These are phyloP conservation scores for Galerina sulciceps DNA, from an alignment of 768 basidiomycete genomes.

Conservation along the genomic window DNA sequence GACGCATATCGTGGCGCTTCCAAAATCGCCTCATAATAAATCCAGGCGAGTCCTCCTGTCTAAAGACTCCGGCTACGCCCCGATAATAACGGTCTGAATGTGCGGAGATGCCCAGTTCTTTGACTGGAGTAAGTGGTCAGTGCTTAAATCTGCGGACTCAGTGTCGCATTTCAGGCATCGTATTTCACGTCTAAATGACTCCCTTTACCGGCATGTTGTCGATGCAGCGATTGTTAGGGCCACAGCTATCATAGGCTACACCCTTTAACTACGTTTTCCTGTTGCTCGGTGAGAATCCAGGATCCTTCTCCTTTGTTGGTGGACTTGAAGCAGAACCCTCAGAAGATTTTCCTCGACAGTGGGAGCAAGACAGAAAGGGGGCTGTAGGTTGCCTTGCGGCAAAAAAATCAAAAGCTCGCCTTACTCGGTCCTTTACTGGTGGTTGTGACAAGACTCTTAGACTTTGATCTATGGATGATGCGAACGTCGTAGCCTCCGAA, in stretches of 20 bases:
- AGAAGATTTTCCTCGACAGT: constrained; percentile 15
- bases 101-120: constrained; percentile 49
- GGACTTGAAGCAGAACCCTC: constrained; percentile 34
- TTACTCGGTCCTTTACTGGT: constrained; percentile 48
- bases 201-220: constrained; percentile 42
- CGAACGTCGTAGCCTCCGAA: constrained; percentile 17
- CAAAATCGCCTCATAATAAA: constrained; percentile 27
- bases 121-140: constrained; percentile 31
- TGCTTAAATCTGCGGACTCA: neutral
- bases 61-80: constrained; percentile 25
- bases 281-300: constrained; percentile 13
- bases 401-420: constrained; percentile 26
- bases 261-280: neutral
- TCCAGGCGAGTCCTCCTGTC: constrained; percentile 33
- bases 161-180: constrained; percentile 31
- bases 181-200: constrained; percentile 40
- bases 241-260: constrained; percentile 47
- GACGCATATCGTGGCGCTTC: constrained; percentile 13
- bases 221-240: constrained; percentile 49
- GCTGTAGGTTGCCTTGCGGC: constrained; percentile 47
- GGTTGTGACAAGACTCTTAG: constrained; percentile 49
- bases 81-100: constrained; percentile 50
- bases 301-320: constrained; percentile 31
- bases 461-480: constrained; percentile 39
- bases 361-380: constrained; percentile 5